These are phyloP conservation scores for Pholiota adiposa DNA, from an alignment of 1,284 basidiomycete species.

Conservation along the genomic window DNA sequence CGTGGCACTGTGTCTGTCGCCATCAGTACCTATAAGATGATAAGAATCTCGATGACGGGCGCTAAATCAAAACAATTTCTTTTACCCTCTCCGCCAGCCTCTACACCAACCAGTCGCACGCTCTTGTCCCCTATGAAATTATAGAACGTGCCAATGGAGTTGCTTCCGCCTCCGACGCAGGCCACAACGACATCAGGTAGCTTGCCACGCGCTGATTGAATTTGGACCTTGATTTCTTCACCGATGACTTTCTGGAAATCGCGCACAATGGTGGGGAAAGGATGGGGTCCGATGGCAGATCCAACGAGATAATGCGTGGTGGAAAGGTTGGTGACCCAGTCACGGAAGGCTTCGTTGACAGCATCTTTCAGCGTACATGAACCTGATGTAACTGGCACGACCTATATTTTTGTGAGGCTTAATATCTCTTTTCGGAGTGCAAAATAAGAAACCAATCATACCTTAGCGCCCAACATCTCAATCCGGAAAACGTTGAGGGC, in stretches of 20 bases:
- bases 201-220: slow-evolving; percentile 77
- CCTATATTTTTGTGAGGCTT: slow-evolving; percentile 45
- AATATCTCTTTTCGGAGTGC: not conserved
- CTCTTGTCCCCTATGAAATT: slow-evolving; percentile 89
- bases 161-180: slow-evolving; percentile 97
- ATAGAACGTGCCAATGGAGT: slow-evolving; percentile 97
- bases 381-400: slow-evolving; percentile 93
- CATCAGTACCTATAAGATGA: slow-evolving; percentile 66
- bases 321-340: slow-evolving; percentile 97
- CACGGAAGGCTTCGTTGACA: slow-evolving; percentile 95
- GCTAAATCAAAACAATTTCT: slow-evolving; percentile 3
- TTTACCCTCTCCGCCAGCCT: slow-evolving; percentile 92
- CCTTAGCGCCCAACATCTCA: slow-evolving; percentile 94
- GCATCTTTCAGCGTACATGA: slow-evolving; percentile 97
- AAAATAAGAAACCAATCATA: slow-evolving; percentile 35
- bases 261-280: slow-evolving; percentile 98
- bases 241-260: slow-evolving; percentile 98
- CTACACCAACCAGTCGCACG: slow-evolving; percentile 90
- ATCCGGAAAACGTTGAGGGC: slow-evolving; percentile 98
- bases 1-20: slow-evolving; percentile 90
- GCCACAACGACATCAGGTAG: slow-evolving; percentile 95
- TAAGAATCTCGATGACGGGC: not conserved
- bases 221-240: slow-evolving; percentile 91
- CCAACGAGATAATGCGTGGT: slow-evolving; percentile 97
- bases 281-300: slow-evolving; percentile 97